Percentiles rank a stretch among this genome's conserved stretches.
Evolutionary conservation across 2,329 filamentous ascomycete genomes (phyloP).

Genomic region (Rutstroemia sp.): DNA sequence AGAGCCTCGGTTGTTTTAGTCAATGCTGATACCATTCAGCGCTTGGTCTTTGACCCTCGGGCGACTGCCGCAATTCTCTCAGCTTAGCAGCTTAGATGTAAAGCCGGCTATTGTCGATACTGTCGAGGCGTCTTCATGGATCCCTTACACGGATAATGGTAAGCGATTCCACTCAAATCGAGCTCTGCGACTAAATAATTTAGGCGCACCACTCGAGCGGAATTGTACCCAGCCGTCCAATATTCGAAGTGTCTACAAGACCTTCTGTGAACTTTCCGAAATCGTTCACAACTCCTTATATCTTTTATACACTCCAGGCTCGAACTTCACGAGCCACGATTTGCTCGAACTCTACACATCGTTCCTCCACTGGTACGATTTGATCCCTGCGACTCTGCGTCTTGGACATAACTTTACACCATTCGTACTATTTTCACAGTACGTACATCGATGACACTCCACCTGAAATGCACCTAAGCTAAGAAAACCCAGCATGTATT

Average conservation of each 20-base stretch:
- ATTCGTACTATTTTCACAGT: slow-evolving; percentile 68
- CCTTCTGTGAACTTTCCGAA: slow-evolving; percentile 66
- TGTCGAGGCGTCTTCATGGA: slow-evolving; percentile 50
- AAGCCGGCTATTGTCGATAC: slow-evolving; percentile 54
- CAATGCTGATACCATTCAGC: slow-evolving; percentile 31
- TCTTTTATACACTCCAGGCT: slow-evolving; percentile 63
- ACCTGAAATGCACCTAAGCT: background rate
- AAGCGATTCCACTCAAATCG: background rate
- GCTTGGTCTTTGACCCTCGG: slow-evolving; percentile 60
- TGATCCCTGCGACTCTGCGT: slow-evolving; percentile 55
- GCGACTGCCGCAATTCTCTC: slow-evolving; percentile 52
- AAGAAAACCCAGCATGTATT: slow-evolving; percentile 51
- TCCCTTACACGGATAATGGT: slow-evolving; percentile 30
- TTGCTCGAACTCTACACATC: slow-evolving; percentile 58
- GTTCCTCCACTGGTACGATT: slow-evolving; percentile 65
- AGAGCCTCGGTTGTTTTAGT: slow-evolving; percentile 23
- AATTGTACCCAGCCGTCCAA: slow-evolving; percentile 58
- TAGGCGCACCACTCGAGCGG: slow-evolving; percentile 43
- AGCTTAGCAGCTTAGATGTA: slow-evolving; percentile 46
- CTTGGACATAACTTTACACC: slow-evolving; percentile 65
- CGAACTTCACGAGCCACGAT: slow-evolving; percentile 54
- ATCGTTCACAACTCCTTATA: slow-evolving; percentile 55
- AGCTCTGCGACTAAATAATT: background rate
- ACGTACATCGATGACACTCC: slow-evolving; percentile 31
- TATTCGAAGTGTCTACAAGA: slow-evolving; percentile 59